Conservation (phyloP, 148 eudicot species). For the Persicaria maculosa region DNA sequence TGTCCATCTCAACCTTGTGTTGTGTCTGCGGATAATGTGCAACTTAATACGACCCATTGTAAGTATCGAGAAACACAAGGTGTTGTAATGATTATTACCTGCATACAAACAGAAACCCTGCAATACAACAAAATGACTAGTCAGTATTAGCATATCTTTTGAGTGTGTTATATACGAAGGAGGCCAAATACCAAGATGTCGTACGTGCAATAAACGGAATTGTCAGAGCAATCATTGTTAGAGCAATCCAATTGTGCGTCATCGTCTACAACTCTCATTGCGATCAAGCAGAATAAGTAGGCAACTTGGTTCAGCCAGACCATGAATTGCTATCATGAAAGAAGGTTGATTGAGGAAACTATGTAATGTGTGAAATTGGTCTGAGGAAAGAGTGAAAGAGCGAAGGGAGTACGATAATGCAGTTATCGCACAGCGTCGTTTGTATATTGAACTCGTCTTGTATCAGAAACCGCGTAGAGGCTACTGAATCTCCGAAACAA, state of each 20-base stretch:
- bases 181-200: conserved; percentile 15
- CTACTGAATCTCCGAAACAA: conserved; percentile 89
- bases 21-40: conserved; percentile 53
- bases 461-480: conserved; percentile 83
- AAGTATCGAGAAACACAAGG: background rate
- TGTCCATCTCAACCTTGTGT: conserved; percentile 96
- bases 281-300: conserved; percentile 84
- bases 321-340: conserved; percentile 68
- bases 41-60: no score
- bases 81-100: conserved; percentile 42
- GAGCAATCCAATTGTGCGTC: conserved; percentile 46
- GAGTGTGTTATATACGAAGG: background rate
- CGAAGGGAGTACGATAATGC: conserved; percentile 68
- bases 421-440: conserved; percentile 93
- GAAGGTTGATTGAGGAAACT: background rate
- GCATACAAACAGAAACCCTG: conserved; percentile 98
- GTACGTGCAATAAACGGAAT: conserved; percentile 87
- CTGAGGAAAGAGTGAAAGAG: conserved; percentile 4
- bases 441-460: conserved; percentile 99
- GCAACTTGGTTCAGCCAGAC: conserved; percentile 84
- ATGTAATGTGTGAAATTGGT: background rate
- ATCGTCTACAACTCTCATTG: conserved; percentile 71
- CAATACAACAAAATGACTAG: conserved; percentile 1
- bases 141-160: conserved; percentile 17
- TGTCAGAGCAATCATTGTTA: no score